phyloP scores from a whole-genome alignment of 257 asterid species.

The Solanum appendiculatum region DNA sequence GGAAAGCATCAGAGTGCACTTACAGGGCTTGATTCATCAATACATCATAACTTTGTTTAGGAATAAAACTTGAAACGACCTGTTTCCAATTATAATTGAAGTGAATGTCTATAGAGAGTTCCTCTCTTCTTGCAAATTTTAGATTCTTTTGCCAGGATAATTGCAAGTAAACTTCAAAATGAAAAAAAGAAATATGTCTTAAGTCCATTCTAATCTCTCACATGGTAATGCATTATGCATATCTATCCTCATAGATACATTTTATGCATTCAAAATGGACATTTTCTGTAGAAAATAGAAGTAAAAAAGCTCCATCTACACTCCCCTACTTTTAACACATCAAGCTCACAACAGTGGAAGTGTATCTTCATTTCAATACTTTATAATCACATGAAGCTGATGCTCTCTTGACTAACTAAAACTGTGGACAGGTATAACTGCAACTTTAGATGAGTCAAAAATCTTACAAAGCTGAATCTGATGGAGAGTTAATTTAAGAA shows the following conservation, averaged over 20 bases:
- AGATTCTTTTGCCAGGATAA: neutral
- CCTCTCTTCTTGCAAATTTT: neutral
- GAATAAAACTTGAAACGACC: neutral
- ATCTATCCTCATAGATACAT: neutral
- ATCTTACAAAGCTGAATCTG: neutral
- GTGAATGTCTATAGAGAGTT: neutral
- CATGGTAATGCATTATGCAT: neutral
- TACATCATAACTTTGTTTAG: neutral
- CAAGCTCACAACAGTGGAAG: neutral
- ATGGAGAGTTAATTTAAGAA: neutral
- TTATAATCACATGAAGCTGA: neutral
- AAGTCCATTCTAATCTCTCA: neutral
- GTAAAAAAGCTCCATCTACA: neutral
- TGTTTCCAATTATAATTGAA: neutral
- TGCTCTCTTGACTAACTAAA: neutral
- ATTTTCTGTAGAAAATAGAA: neutral
- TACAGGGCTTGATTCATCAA: neutral
- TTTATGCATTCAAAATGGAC: neutral
- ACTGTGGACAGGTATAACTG: neutral
- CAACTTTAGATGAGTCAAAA: neutral
- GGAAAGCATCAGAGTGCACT: neutral
- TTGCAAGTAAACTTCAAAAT: neutral
- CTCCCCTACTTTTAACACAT: neutral
- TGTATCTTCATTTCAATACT: neutral
- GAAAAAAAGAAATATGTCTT: neutral